Evolutionary conservation across 495 filamentous ascomycete species (phyloP).

Genomic region (Halenospora varia): DNA sequence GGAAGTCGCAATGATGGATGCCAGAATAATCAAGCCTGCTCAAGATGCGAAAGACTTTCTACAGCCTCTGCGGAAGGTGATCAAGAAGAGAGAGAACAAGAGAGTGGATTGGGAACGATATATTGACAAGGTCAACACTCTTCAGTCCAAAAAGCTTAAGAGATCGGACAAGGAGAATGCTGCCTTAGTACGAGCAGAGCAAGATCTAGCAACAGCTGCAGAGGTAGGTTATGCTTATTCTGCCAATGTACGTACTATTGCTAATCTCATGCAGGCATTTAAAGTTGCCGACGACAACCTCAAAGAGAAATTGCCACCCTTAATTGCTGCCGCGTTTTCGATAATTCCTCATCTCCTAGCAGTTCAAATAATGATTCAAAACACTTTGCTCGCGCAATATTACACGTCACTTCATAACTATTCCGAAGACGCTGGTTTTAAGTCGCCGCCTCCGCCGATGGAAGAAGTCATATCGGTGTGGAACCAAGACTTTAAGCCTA

Average conservation of each 20-base stretch:
- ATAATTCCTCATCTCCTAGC: constrained; percentile 74
- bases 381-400: constrained; percentile 73
- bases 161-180: constrained; percentile 75
- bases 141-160: constrained; percentile 60
- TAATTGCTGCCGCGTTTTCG: constrained; percentile 71
- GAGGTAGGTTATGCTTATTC: constrained; percentile 36
- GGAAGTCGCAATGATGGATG: constrained; percentile 71
- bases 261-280: constrained; percentile 58
- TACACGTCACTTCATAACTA: constrained; percentile 83
- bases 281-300: constrained; percentile 77
- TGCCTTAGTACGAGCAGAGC: constrained; percentile 70
- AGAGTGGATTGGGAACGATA: constrained; percentile 86
- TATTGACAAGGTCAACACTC: constrained; percentile 67
- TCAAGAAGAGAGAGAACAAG: constrained; percentile 88
- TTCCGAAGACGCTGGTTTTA: constrained; percentile 66
- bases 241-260: not conserved
- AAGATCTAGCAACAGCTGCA: constrained; percentile 63
- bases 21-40: constrained; percentile 67
- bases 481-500: constrained; percentile 59
- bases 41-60: constrained; percentile 67
- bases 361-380: constrained; percentile 76
- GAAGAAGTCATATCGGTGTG: constrained; percentile 67
- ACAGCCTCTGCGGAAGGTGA: constrained; percentile 77
- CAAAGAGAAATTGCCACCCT: constrained; percentile 66
- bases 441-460: constrained; percentile 69